phyloP scores from a whole-genome alignment of 345 rosid species.

The Acer campestre region DNA sequence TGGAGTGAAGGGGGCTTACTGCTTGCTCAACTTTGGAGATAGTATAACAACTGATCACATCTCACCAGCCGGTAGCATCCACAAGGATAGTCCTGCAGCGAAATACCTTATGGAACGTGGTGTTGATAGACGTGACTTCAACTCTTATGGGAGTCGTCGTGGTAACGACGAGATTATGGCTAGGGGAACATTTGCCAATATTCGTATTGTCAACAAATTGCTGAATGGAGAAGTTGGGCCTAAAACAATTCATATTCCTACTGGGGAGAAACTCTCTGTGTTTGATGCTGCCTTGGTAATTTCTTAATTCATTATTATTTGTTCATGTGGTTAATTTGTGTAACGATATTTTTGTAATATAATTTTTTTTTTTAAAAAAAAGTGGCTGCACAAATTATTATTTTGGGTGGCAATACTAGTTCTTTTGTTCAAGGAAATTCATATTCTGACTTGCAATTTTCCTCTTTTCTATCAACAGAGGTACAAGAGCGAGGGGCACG shows the following conservation, averaged over 20 bases:
- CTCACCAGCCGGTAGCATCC: conserved; percentile 94
- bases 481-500: conserved; percentile 72
- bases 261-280: conserved; percentile 76
- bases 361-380: no score
- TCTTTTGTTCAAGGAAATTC: background rate
- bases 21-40: conserved; percentile 85
- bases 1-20: conserved; percentile 83
- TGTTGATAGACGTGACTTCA: conserved; percentile 79
- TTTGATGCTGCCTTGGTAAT: conserved; percentile 80
- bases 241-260: conserved; percentile 38
- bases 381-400: no score
- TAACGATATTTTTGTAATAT: no score
- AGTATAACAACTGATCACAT: conserved; percentile 95
- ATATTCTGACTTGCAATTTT: background rate
- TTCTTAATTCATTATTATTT: no score
- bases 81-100: conserved; percentile 92
- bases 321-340: no score
- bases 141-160: conserved; percentile 86
- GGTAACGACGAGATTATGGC: conserved; percentile 87
- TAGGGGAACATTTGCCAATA: conserved; percentile 83
- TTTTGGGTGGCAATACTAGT: no score
- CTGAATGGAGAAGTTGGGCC: conserved; percentile 71
- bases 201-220: conserved; percentile 71
- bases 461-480: conserved; percentile 46
- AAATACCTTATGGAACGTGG: conserved; percentile 78